These are phyloP conservation scores for Kentomonas sorsogonicus DNA, from an alignment of 208 protist genomes.

Conservation along the genomic window DNA sequence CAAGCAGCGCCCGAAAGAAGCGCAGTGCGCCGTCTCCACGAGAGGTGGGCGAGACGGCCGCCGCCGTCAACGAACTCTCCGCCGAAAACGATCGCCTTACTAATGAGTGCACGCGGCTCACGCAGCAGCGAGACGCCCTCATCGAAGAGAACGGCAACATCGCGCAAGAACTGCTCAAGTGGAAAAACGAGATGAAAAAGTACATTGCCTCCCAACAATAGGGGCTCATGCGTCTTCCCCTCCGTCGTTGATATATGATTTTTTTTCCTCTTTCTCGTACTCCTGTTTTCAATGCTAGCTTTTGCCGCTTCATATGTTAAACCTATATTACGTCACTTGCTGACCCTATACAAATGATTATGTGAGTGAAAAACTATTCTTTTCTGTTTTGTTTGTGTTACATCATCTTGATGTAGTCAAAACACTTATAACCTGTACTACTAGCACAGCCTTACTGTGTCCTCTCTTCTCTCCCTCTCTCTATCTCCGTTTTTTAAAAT, in stretches of 20 bases:
- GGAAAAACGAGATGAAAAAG: slow-evolving; percentile 52
- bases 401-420: neutral
- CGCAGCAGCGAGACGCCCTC: slow-evolving; percentile 29
- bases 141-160: slow-evolving; percentile 49
- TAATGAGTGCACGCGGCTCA: slow-evolving; percentile 37
- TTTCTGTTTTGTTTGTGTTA: neutral
- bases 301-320: no score
- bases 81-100: slow-evolving; percentile 50
- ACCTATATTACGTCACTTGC: no score
- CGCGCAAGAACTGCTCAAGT: slow-evolving; percentile 42
- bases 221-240: no score
- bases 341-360: no score
- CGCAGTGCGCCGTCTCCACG: no score
- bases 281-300: no score
- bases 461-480: neutral
- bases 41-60: no score
- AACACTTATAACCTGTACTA: no score
- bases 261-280: no score
- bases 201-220: slow-evolving; percentile 24
- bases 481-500: neutral
- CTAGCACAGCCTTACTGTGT: no score
- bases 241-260: no score
- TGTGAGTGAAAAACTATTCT: neutral
- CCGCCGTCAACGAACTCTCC: slow-evolving; percentile 28
- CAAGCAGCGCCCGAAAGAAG: no score